Base-by-base conservation (phyloP, 2,329 filamentous ascomycete species). In the Sordariomycetes sp. region DNA sequence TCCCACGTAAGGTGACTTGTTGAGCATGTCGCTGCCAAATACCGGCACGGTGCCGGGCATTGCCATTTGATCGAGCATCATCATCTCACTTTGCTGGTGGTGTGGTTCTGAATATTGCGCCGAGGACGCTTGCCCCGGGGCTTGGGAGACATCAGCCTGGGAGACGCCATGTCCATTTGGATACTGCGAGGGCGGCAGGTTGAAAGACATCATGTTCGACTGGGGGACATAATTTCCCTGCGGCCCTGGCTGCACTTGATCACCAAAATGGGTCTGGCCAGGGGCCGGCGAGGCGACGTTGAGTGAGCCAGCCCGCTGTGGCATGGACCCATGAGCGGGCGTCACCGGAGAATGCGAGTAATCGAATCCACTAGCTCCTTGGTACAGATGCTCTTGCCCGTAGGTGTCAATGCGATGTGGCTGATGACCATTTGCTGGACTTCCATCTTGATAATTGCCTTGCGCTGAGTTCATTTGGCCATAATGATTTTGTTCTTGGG, bases 1-100 rank as follows among this genome's bases (percentile, higher is more conserved):
- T 8, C 82, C 80, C 4, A 72, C 70, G 51, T 90, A 90, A 0
- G 90, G 87, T 3, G 87, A 94, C 37, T 90, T 84, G 46, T 84
- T 88, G 26, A 75, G 48, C 39, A 86, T 79, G 46, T 94, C 86
- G 18, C 74, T 79, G 12, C 86, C 86, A 57, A 95, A 95, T 18
- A 95, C 81, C 1, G 90, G 86, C 46, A 93, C 84, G 5, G 83
- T 78, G 37, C 76, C 79, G 12, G 70, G 67, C 49, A 71, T 70
- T 28, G 70, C 58, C 69, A 80, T 78, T 40, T 78, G 72, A 44
- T 79, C 73, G 14, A 79, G 49, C 35, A 75, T 57, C 58, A 77
- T 69, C 64, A 79, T 66, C 40, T 79, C 74, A 23, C 61, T 59
- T 16, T 63, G 51, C 25, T 68, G 63, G 15, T 66, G 63, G 14